A percentile compares a stretch with the other conserved stretches of the same genome.
These are phyloP conservation scores for Xylaria nigripes DNA, from an alignment of 495 filamentous ascomycete genomes.

Conservation along the genomic window DNA sequence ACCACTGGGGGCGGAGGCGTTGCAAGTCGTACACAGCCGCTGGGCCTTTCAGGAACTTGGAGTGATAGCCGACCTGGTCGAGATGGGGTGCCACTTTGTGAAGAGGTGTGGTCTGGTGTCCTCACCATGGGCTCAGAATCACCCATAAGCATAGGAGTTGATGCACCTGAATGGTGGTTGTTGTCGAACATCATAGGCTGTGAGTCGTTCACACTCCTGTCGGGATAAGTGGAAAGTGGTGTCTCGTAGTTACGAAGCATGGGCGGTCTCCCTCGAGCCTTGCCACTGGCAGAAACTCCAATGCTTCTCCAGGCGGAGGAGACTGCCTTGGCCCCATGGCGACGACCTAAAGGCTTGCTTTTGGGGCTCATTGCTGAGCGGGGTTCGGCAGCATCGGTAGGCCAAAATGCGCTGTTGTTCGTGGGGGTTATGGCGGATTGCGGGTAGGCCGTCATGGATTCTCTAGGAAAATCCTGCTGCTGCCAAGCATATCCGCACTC, in stretches of 20 bases:
- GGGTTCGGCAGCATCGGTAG: slow-evolving; percentile 50
- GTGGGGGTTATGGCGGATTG: slow-evolving; percentile 71
- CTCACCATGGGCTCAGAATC: slow-evolving; percentile 15
- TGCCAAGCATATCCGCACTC: slow-evolving; percentile 28
- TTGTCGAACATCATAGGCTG: slow-evolving; percentile 12
- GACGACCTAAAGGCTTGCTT: slow-evolving; percentile 48
- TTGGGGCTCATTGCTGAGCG: slow-evolving; percentile 62
- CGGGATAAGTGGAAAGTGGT: slow-evolving; percentile 78
- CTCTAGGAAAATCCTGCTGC: slow-evolving; percentile 37
- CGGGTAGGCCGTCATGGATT: slow-evolving; percentile 61
- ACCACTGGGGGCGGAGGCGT: slow-evolving; percentile 58
- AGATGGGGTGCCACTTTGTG: slow-evolving; percentile 15
- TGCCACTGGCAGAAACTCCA: slow-evolving; percentile 57
- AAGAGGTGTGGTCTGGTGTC: slow-evolving; percentile 14
- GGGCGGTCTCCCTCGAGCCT: slow-evolving; percentile 77
- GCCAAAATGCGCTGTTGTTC: slow-evolving; percentile 39
- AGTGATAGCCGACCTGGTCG: slow-evolving; percentile 57
- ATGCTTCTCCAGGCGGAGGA: slow-evolving; percentile 89
- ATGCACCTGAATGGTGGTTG: slow-evolving; percentile 9
- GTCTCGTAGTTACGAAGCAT: slow-evolving; percentile 63
- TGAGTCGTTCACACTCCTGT: slow-evolving; percentile 27
- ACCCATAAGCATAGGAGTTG: slow-evolving; percentile 17
- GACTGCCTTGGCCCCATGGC: slow-evolving; percentile 83
- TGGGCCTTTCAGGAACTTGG: slow-evolving; percentile 69
- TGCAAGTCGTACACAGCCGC: slow-evolving; percentile 67